Conservation (phyloP, 495 filamentous ascomycete species). For the Xylaria venustula region DNA sequence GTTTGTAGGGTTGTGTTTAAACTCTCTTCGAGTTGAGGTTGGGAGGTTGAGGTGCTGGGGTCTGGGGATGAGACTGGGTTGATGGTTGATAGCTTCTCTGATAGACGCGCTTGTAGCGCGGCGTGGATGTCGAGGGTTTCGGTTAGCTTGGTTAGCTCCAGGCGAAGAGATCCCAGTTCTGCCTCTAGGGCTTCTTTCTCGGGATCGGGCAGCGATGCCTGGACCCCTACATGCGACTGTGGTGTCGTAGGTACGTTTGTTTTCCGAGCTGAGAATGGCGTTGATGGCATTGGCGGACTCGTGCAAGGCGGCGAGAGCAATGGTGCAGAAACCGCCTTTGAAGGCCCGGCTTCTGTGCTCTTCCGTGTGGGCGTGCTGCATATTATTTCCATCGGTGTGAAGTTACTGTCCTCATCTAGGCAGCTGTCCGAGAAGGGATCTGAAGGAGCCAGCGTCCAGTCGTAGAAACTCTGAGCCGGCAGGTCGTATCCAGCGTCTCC, state of each 20-base stretch:
- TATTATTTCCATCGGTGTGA: slow-evolving; percentile 38
- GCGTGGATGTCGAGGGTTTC: slow-evolving; percentile 38
- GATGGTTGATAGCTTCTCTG: slow-evolving; percentile 27
- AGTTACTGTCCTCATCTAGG: slow-evolving; percentile 37
- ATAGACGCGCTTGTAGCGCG: slow-evolving; percentile 30
- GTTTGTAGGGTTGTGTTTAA: slow-evolving; percentile 33
- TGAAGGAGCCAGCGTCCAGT: slow-evolving; percentile 43
- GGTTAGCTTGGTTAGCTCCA: slow-evolving; percentile 40
- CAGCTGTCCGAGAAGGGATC: slow-evolving; percentile 43
- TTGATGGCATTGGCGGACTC: slow-evolving; percentile 33
- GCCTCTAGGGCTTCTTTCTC: slow-evolving; percentile 41
- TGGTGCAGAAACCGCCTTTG: slow-evolving; percentile 25
- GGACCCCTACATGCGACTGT: slow-evolving; percentile 34
- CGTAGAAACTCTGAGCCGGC: slow-evolving; percentile 21
- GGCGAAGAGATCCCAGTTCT: slow-evolving; percentile 38
- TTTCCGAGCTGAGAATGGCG: slow-evolving; percentile 20
- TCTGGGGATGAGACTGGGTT: background rate
- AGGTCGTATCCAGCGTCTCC: background rate
- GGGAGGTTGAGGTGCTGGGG: background rate
- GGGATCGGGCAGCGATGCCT: slow-evolving; percentile 39
- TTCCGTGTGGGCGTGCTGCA: slow-evolving; percentile 42
- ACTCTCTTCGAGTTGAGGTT: slow-evolving; percentile 32
- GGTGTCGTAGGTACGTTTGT: slow-evolving; percentile 35
- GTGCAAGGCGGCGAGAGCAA: slow-evolving; percentile 53
- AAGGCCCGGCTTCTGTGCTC: background rate